These are phyloP conservation scores for Leccinum ochraceum DNA, from an alignment of 768 basidiomycete species.

Conservation along the genomic window DNA sequence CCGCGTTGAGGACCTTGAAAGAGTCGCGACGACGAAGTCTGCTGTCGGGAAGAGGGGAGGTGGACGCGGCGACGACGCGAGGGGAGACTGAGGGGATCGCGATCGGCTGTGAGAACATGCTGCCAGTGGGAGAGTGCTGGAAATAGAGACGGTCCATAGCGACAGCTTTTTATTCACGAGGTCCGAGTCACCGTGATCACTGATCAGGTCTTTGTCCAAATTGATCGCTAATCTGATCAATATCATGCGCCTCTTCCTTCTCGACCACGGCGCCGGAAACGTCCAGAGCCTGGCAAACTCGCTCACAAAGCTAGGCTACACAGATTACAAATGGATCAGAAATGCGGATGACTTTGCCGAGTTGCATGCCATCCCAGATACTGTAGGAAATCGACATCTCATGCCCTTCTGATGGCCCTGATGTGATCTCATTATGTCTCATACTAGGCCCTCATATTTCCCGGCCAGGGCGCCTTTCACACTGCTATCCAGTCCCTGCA, in stretches of 20 bases:
- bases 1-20: slow-evolving; percentile 31
- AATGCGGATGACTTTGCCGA: slow-evolving; percentile 78
- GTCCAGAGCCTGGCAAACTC: slow-evolving; percentile 94
- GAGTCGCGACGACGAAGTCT: slow-evolving; percentile 43
- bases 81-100: slow-evolving; percentile 38
- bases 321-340: slow-evolving; percentile 83
- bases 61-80: slow-evolving; percentile 47
- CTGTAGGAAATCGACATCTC: slow-evolving; percentile 52
- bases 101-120: slow-evolving; percentile 50
- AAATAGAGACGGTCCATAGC: slow-evolving; percentile 13
- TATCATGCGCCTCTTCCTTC: slow-evolving; percentile 71
- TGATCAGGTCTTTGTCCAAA: neutral
- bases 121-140: slow-evolving; percentile 6
- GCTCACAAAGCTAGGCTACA: slow-evolving; percentile 76
- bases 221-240: neutral
- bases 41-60: slow-evolving; percentile 56
- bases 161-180: slow-evolving; percentile 14
- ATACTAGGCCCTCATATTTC: slow-evolving; percentile 87
- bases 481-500: slow-evolving; percentile 80
- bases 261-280: slow-evolving; percentile 97
- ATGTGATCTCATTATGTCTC: slow-evolving; percentile 13
- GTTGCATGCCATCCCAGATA: slow-evolving; percentile 19
- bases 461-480: slow-evolving; percentile 93
- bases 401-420: slow-evolving; percentile 1
- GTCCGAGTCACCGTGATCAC: neutral